Evolutionary conservation across 805 yeast species (phyloP), one percentile per base, ranked within the genome.

Genomic region (Metahyphopichia silvanorum): DNA sequence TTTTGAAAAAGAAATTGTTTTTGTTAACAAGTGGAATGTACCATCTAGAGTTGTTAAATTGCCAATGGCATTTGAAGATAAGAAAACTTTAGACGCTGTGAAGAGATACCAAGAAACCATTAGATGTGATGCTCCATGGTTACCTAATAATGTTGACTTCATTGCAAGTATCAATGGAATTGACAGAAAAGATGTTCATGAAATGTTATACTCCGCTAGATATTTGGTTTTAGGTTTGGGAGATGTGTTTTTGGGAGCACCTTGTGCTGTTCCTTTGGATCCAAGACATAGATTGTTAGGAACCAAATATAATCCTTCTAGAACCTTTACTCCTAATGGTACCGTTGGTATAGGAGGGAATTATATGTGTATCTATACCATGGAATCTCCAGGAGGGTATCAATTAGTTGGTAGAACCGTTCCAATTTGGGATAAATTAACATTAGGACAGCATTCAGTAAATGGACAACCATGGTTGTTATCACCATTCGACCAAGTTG

Each of bases 361-460:
- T 86, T 93, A 88, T 73, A 89, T 91, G 98, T 91, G 98, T 68
- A 89, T 91, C 48, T 91, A 91, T 63, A 87, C 98, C 20, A 89
- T 91, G 91, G 94, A 87, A 46, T 87, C 96, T 16, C 98, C 98
- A 29, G 98, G 98, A 64, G 98, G 98, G 20, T 91, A 91, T 63
- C 98, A 91, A 66, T 74, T 91, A 47, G 91, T 88, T 41, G 98
- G 98, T 36, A 78, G 98, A 55, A 91, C 98, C 8, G 80, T 93
- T 44, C 98, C 98, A 34, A 89, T 91, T 48, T 91, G 98, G 98
- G 98, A 91, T 58, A 89, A 87, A 65, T 73, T 91, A 49, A 74
- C 86, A 20, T 68, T 93, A 42, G 93, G 88, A 25, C 60, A 67
- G 16, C 88, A 82, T 46, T 57, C 68, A 17, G 67, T 60, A 25